phyloP scores from a whole-genome alignment of 495 filamentous ascomycete species.

The Geopyxis carbonaria region DNA sequence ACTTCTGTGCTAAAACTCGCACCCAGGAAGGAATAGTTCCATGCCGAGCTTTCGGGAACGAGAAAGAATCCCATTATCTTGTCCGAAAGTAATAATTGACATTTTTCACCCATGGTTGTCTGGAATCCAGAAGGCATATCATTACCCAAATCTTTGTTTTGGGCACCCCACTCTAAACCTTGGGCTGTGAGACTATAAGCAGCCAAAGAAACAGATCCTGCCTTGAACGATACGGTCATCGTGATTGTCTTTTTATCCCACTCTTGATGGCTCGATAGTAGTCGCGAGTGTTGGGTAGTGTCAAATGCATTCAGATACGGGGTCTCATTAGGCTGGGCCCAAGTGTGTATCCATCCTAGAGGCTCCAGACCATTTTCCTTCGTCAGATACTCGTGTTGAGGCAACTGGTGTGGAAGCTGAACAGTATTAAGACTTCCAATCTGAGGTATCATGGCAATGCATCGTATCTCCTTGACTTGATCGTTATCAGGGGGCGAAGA shows the following conservation, averaged over 20 bases:
- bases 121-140: slow-evolving; percentile 90
- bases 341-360: slow-evolving; percentile 87
- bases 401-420: slow-evolving; percentile 77
- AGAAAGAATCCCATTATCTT: slow-evolving; percentile 89
- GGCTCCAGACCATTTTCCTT: slow-evolving; percentile 52
- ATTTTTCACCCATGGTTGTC: slow-evolving; percentile 85
- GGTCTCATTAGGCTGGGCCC: slow-evolving; percentile 73
- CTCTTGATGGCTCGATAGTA: slow-evolving; percentile 63
- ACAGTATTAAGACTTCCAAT: slow-evolving; percentile 86
- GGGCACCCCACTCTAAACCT: slow-evolving; percentile 92
- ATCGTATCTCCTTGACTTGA: slow-evolving; percentile 88
- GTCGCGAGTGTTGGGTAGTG: slow-evolving; percentile 77
- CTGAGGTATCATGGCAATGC: slow-evolving; percentile 94
- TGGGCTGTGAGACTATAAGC: slow-evolving; percentile 81
- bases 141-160: slow-evolving; percentile 81
- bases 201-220: slow-evolving; percentile 88
- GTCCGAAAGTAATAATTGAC: slow-evolving; percentile 79
- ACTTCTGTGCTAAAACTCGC: slow-evolving; percentile 57
- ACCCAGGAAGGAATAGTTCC: slow-evolving; percentile 99
- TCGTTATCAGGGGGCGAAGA: slow-evolving; percentile 84
- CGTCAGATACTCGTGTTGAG: slow-evolving; percentile 81
- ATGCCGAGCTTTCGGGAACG: slow-evolving; percentile 74
- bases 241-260: slow-evolving; percentile 96
- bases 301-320: slow-evolving; percentile 91
- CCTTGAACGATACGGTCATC: slow-evolving; percentile 94